Base-by-base conservation (phyloP, 1,284 basidiomycete genomes). In the Moniliella sp. region DNA sequence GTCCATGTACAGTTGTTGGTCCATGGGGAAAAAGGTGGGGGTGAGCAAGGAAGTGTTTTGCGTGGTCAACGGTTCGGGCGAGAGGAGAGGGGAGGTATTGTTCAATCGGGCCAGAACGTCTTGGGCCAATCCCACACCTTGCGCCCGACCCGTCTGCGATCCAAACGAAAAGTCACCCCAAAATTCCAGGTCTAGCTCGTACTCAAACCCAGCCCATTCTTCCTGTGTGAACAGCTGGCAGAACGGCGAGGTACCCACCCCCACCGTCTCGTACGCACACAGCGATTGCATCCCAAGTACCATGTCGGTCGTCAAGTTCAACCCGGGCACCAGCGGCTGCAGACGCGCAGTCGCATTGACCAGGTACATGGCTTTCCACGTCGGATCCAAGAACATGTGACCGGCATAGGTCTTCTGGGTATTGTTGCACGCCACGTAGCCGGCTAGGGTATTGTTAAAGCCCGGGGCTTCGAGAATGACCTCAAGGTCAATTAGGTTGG, bases 221-320 rank as follows among this genome's bases (percentile, higher is more conserved):
- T 80, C 74, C 50, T 76, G 67, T 0, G 78, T 83, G 62, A 93
- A 93, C 1, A 93, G 65, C 31, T 72, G 70, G 48, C 86, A 93
- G 63, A 88, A 91, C 35, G 50, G 28, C 12, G 39, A 42, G 28
- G 44, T 51, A n/a, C 51, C 53, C 4, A 50, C 27, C 12, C 44
- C 42, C 2, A 35, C 43, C 7, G 47, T 53, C 32, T 57, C 51
- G 41, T 48, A 52, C 11, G 47, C 37, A 27, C 53, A 57, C 7
- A 23, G 21, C 21, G 7, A n/a, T n/a, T 23, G 21, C 21, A 23
- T 23, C n/a, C n/a, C n/a, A n/a, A n/a, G n/a, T n/a, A n/a, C n/a
- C n/a, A n/a, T n/a, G n/a, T n/a, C n/a, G n/a, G n/a, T n/a, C n/a
- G n/a, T n/a, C 8, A n/a, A 7, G n/a, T 23, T 23, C n/a, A 23